phyloP scores from a whole-genome alignment of 192 early-diverging fungal species.

The Paraglomus brasilianum region DNA sequence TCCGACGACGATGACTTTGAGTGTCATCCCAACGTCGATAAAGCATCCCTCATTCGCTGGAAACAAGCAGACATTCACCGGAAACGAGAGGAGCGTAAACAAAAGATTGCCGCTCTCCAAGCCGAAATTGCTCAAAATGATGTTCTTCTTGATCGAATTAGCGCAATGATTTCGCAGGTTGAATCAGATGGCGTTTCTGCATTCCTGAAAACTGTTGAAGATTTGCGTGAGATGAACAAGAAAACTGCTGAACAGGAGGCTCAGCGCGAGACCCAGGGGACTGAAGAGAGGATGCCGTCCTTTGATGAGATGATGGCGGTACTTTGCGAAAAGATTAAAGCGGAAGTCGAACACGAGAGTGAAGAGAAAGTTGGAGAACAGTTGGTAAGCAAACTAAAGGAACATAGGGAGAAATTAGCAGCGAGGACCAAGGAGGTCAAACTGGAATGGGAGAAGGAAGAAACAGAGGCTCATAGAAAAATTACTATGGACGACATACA shows the following conservation, averaged over 20 bases:
- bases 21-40: conserved; percentile 93
- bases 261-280: not conserved
- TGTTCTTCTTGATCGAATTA: conserved; percentile 24
- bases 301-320: conserved; percentile 30
- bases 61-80: conserved; percentile 86
- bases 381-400: conserved; percentile 39
- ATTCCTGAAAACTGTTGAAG: conserved; percentile 23
- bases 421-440: conserved; percentile 39
- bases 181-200: conserved; percentile 26
- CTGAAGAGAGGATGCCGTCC: not conserved
- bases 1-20: conserved; percentile 98
- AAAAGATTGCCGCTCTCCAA: conserved; percentile 54
- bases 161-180: conserved; percentile 28
- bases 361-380: conserved; percentile 33
- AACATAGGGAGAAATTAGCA: conserved; percentile 44
- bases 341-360: conserved; percentile 47
- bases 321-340: conserved; percentile 37
- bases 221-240: conserved; percentile 15
- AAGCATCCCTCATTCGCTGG: conserved; percentile 86
- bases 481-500: conserved; percentile 69
- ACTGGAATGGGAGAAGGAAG: conserved; percentile 56
- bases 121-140: conserved; percentile 33
- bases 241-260: conserved; percentile 9
- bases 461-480: conserved; percentile 63
- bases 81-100: conserved; percentile 75